Base-by-base conservation (phyloP, 371 early-diverging fungal genomes). In the Catenaria anguillulae region DNA sequence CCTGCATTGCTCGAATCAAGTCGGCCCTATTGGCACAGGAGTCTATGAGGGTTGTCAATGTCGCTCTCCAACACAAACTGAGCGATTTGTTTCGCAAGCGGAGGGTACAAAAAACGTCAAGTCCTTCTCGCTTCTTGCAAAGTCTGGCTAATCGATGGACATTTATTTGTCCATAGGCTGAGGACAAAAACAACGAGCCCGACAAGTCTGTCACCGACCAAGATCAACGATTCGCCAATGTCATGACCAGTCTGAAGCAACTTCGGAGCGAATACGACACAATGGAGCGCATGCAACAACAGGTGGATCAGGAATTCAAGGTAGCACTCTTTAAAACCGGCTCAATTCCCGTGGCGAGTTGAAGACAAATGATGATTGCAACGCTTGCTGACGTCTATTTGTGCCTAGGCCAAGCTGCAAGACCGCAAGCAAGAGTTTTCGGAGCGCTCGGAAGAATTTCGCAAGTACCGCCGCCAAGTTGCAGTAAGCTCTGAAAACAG, bases 51-150 rank as follows among this genome's bases (percentile, higher is more conserved):
- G n/a, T n/a, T n/a, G n/a, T 62, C 33, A 76, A 76, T 56, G 59
- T 61, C 21, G 55, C 45, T 23, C 59, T 78, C 55, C 79, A 78
- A 63, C 71, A 76, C 62, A 70, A 68, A 60, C 66, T 77, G 2
- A 73, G 68, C 24, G 79, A 78, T 55, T 72, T 74, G 56, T 78
- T 77, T 55, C 64, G 70, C 33, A 54, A 71, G 52, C 75, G 75
- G 60, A 42, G 79, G 65, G 76, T 76, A 65, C 19, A n/a, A n/a
- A n/a, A n/a, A n/a, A n/a, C n/a, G n/a, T n/a, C n/a, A n/a, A n/a
- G n/a, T n/a, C n/a, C n/a, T n/a, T n/a, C n/a, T n/a, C n/a, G n/a
- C n/a, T n/a, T n/a, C n/a, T n/a, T n/a, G n/a, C n/a, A n/a, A n/a
- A n/a, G n/a, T n/a, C n/a, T n/a, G n/a, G n/a, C n/a, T n/a, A n/a